Evolutionary conservation across 257 asterid species (phyloP), one percentile per base, ranked within the genome.

Genomic region (Ehretia macrophylla): DNA sequence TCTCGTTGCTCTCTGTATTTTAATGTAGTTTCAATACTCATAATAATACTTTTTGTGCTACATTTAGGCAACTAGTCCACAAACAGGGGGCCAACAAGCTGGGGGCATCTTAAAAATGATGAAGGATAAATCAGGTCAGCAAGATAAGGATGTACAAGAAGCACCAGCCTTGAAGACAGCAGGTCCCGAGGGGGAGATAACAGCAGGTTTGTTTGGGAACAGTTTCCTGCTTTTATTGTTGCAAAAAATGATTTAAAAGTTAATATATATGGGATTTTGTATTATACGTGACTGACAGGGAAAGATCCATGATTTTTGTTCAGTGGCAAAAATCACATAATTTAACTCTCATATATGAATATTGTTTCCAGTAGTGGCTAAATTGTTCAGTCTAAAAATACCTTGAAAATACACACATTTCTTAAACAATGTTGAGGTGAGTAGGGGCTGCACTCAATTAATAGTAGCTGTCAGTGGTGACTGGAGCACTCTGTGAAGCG

Each of bases 151-250:
- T 73, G 76, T 60, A 32, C 89, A 78, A 67, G 97, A 92, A 72
- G 89, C 81, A 58, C 70, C 98, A 5, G 80, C 72, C 48, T 52
- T 92, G 78, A 92, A 92, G 67, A 83, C 83, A 49, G 97, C 97
- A 8, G 98, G 98, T 55, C 85, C 97, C 39, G 98, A 85, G 68
- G 97, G 97, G 69, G 98, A 92, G 74, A 92, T 92, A 68, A 82
- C 95, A 63, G 98, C 98, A 78, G 98, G 98, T 91, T 69, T 44
- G 8, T 20, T 49, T 17, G 20, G 54, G 51, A 37, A 56, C 22
- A 47, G 32, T 35, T 21, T 14, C 55, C 32, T 12, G 1, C 8
- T 18, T 18, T n/a, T 11, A 32, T 54, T 20, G 44, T 54, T 5
- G 10, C 32, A 3, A 11, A 4, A 12, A 63, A 22, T 10, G 32